Evolutionary conservation across 2,329 filamentous ascomycete species (phyloP).

Genomic region (Truncatella angustata): DNA sequence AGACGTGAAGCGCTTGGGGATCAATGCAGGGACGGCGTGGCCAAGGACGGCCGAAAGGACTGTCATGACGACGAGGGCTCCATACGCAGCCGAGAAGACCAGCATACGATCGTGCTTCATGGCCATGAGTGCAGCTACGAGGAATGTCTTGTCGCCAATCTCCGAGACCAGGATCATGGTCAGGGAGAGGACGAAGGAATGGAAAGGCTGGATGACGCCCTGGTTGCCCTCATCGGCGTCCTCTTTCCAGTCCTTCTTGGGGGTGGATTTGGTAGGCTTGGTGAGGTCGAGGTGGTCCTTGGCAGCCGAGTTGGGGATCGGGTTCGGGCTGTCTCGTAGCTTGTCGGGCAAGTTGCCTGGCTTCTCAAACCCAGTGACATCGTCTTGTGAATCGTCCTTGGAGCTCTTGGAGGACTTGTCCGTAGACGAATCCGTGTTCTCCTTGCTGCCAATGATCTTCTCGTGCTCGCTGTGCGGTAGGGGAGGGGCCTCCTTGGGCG

Average conservation of each 20-base stretch:
- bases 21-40: constrained; percentile 84
- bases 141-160: constrained; percentile 97
- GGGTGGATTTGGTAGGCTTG: constrained; percentile 33
- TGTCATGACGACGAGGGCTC: constrained; percentile 90
- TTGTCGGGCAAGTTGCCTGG: constrained; percentile 77
- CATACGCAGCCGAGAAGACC: constrained; percentile 93
- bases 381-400: constrained; percentile 26
- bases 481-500: constrained; percentile 82
- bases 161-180: constrained; percentile 98
- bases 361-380: constrained; percentile 64
- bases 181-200: constrained; percentile 88
- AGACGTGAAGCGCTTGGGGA: constrained; percentile 88
- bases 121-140: constrained; percentile 95
- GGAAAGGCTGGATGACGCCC: constrained; percentile 73
- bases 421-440: constrained; percentile 39
- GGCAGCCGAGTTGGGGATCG: constrained; percentile 63
- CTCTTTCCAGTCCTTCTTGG: constrained; percentile 28
- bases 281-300: constrained; percentile 61
- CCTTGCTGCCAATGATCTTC: constrained; percentile 51
- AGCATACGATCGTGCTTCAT: constrained; percentile 95
- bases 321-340: constrained; percentile 71
- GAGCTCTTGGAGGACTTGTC: constrained; percentile 41
- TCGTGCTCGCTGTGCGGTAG: constrained; percentile 78
- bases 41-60: constrained; percentile 89
- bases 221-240: constrained; percentile 44